Evolutionary conservation across 2,329 filamentous ascomycete genomes (phyloP), one percentile per base, ranked within the genome.

Genomic region (Graphilbum fragrans): DNA sequence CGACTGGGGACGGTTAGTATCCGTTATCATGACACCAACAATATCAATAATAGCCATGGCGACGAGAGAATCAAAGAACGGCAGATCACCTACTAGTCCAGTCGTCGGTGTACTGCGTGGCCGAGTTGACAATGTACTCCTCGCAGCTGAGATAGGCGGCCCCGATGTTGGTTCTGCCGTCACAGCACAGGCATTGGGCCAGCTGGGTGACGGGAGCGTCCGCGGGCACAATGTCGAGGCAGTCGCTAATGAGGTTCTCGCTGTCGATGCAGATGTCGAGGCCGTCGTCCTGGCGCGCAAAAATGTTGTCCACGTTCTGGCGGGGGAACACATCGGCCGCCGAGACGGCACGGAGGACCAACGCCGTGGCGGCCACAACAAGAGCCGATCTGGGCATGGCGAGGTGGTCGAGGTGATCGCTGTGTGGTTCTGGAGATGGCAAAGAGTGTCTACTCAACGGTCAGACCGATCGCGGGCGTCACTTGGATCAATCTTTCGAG

Each of bases 161-260:
- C 9, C 27, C 45, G 14, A 56, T 8, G 18, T 45, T 39, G 3
- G 38, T 34, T 21, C 21, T 31, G 9, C 35, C 37, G 6, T 37
- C 21, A 37, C 55, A 57, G 43, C 55, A 57, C n/a, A 49, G 29
- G 37, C 55, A 57, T 3, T 35, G 32, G n/a, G 41, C 39, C 18
- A 37, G 37, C 14, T 41, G 45, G 3, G 23, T 37, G 3, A n/a
- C 32, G 12, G 47, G 39, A 2, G 44, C 47, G 2, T 37, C 38
- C 10, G 35, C n/a, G 16, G 41, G 44, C 33, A 49, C 46, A 12
- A 40, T 43, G 8, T 32, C 20, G 29, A 35, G 35, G 39, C 52
- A 55, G 27, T 34, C 39, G 14, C 16, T 22, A 22, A 52, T 21
- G 35, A 53, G 17, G 35, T 37, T 35, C 20, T 47, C 42, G 35